Percentiles rank a stretch among this genome's conserved stretches.
Evolutionary conservation across 2,329 filamentous ascomycete species (phyloP).

Genomic region (Penicillium sp.): DNA sequence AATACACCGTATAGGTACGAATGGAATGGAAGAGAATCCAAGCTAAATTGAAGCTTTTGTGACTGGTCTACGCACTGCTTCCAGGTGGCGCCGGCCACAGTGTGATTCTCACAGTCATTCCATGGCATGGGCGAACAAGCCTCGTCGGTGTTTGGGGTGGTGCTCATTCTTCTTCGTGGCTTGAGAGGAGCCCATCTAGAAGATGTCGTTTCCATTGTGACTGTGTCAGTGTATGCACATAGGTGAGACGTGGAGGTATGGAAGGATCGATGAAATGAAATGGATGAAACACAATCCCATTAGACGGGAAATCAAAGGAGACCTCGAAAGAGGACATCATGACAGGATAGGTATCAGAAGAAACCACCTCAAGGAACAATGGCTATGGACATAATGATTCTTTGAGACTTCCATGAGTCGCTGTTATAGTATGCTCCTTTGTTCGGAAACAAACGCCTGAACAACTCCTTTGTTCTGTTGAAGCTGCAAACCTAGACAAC

Average conservation of each 20-base stretch:
- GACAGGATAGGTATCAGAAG: neutral
- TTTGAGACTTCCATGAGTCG: neutral
- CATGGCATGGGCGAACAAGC: constrained; percentile 1
- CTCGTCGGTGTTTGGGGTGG: neutral
- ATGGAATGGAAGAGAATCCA: too few relatives aligned
- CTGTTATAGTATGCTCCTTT: too few relatives aligned
- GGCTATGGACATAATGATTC: neutral
- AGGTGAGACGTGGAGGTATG: neutral
- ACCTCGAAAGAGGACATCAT: neutral
- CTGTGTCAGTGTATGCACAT: neutral
- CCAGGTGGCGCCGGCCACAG: too few relatives aligned
- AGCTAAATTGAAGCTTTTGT: too few relatives aligned
- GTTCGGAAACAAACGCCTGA: neutral
- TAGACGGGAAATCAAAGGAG: neutral
- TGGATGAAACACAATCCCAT: neutral
- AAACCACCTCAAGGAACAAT: neutral
- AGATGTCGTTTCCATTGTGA: neutral
- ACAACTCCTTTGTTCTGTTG: neutral
- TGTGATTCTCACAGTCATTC: neutral
- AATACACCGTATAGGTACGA: too few relatives aligned
- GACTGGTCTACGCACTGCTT: too few relatives aligned
- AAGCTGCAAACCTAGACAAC: too few relatives aligned
- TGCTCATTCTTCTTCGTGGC: neutral
- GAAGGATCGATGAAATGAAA: too few relatives aligned
- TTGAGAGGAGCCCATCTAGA: neutral